Conservation (phyloP, 177 flowering plant species). For the Vitis hybrid region DNA sequence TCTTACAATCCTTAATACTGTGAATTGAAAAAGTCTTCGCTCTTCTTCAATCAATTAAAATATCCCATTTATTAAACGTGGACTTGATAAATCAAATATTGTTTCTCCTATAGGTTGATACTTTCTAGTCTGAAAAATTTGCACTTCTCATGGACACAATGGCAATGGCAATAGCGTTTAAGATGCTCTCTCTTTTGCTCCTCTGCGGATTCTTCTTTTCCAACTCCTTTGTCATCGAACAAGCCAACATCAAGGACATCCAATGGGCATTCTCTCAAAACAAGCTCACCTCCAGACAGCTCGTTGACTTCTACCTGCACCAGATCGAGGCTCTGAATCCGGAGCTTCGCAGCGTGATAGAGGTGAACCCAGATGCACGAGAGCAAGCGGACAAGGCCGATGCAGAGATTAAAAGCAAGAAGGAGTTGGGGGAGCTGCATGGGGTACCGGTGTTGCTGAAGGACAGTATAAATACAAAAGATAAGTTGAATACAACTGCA, state of each 20-base stretch:
- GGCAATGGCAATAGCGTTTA: too few species aligned
- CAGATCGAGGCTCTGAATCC: conserved; percentile 37
- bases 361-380: conserved; percentile 42
- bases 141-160: too few species aligned
- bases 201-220: too few species aligned
- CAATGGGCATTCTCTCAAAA: conserved; percentile 27
- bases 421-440: conserved; percentile 20
- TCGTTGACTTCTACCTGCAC: conserved; percentile 31
- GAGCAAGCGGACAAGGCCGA: conserved; percentile 37
- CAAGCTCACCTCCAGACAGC: conserved; percentile 30
- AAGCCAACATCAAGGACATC: conserved; percentile 34
- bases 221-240: conserved; percentile 11
- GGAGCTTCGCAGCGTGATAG: conserved; percentile 30
- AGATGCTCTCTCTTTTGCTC: too few species aligned
- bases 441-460: conserved; percentile 49
- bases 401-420: conserved; percentile 9
- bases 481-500: conserved; percentile 40
- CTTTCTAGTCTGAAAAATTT: too few species aligned
- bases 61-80: too few species aligned
- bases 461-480: conserved; percentile 40
- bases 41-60: too few species aligned
- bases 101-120: too few species aligned
- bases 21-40: too few species aligned
- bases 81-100: too few species aligned
- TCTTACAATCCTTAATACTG: too few species aligned